Evolutionary conservation across 148 eudicot genomes (phyloP).

Genomic region (Vaccinium macrocarpon): DNA sequence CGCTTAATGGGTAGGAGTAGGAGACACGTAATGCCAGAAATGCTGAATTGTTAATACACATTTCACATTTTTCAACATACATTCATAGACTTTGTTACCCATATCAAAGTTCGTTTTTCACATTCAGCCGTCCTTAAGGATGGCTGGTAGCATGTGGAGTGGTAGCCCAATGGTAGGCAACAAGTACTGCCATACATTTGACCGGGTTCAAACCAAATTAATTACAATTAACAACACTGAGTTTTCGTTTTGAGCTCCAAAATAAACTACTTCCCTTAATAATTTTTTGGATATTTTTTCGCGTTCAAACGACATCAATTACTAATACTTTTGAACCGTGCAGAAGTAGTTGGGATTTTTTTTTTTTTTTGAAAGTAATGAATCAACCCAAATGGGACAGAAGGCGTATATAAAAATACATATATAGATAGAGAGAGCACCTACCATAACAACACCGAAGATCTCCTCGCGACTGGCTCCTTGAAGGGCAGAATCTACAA

Average conservation of each 20-base stretch:
- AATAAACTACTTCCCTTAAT: too few relatives aligned
- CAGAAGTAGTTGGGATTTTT: background rate
- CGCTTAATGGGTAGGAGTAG: too few relatives aligned
- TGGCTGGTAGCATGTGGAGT: background rate
- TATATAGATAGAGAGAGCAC: background rate
- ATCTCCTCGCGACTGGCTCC: constrained; percentile 61
- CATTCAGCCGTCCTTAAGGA: background rate
- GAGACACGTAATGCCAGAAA: background rate
- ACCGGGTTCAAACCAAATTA: too few relatives aligned
- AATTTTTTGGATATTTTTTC: too few relatives aligned
- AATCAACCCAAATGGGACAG: background rate
- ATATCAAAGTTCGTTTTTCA: background rate
- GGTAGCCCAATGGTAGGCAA: too few relatives aligned
- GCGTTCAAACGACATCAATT: too few relatives aligned
- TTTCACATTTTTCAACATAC: background rate
- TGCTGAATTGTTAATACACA: background rate
- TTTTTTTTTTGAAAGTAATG: too few relatives aligned
- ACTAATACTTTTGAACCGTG: too few relatives aligned
- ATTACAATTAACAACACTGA: too few relatives aligned
- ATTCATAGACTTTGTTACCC: background rate
- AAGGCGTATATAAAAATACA: background rate
- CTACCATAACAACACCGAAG: constrained; percentile 92
- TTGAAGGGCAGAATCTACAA: constrained; percentile 23
- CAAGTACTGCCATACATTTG: background rate
- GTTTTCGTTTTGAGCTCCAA: too few relatives aligned